phyloP scores from a whole-genome alignment of 208 protist genomes.

The Acanthamoeba pearcei region DNA sequence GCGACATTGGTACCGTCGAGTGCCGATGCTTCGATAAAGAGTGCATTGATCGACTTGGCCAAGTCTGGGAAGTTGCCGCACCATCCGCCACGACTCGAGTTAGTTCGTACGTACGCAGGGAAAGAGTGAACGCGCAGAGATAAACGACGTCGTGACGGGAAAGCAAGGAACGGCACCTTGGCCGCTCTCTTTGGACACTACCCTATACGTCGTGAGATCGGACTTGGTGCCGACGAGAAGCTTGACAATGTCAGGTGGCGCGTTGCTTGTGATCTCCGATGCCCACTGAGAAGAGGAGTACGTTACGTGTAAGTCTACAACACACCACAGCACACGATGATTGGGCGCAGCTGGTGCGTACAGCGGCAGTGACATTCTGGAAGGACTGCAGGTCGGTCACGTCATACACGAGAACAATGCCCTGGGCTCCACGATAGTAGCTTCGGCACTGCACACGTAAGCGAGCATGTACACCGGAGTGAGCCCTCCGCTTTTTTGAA shows the following conservation, averaged over 20 bases:
- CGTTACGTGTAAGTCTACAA: not conserved
- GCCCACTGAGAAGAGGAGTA: not conserved
- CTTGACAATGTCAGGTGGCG: constrained; percentile 30
- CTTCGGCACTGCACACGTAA: constrained; percentile 12
- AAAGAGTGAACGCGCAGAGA: too few species aligned
- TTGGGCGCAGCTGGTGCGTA: not conserved
- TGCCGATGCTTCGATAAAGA: constrained; percentile 27
- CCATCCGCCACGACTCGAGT: too few species aligned
- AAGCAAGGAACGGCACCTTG: not conserved
- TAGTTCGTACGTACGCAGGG: too few species aligned
- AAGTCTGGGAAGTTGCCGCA: not conserved
- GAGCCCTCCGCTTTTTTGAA: too few species aligned
- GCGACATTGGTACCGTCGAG: constrained; percentile 39
- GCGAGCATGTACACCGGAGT: not conserved
- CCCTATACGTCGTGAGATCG: constrained; percentile 31
- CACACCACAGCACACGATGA: not conserved
- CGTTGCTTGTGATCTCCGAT: constrained; percentile 45
- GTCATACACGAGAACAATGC: constrained; percentile 21
- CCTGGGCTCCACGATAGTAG: constrained; percentile 54
- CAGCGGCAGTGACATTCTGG: constrained; percentile 31
- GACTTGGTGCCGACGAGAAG: constrained; percentile 56
- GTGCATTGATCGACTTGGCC: constrained; percentile 21
- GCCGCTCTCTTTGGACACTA: constrained; percentile 42
- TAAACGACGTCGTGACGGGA: too few species aligned
- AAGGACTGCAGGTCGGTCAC: constrained; percentile 50